These are phyloP conservation scores for Exophiala calicioides DNA, from an alignment of 2,329 filamentous ascomycete species.

Conservation along the genomic window DNA sequence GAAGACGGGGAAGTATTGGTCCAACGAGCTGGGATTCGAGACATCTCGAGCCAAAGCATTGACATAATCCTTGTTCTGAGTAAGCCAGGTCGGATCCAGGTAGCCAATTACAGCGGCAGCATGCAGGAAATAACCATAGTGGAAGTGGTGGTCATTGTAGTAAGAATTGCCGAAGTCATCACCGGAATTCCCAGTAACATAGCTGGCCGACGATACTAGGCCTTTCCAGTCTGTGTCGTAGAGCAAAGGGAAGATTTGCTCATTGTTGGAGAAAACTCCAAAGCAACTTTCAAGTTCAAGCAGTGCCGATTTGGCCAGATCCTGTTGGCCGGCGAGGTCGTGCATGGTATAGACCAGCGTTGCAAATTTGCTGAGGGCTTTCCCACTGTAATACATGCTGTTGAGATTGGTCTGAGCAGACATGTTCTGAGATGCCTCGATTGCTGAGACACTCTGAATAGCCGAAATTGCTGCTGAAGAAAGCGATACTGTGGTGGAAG, in stretches of 20 bases:
- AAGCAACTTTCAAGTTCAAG: constrained; percentile 66
- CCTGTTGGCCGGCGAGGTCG: constrained; percentile 62
- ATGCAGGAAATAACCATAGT: constrained; percentile 83
- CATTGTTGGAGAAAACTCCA: constrained; percentile 65
- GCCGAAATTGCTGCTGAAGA: constrained; percentile 55
- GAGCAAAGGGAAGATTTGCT: constrained; percentile 62
- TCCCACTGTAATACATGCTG: constrained; percentile 93
- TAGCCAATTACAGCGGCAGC: constrained; percentile 79
- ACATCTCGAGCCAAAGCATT: constrained; percentile 81
- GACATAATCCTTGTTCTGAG: constrained; percentile 73
- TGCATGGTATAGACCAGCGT: constrained; percentile 65
- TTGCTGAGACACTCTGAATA: constrained; percentile 64
- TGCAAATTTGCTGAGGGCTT: constrained; percentile 77
- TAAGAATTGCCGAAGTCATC: constrained; percentile 87
- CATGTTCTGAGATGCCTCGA: constrained; percentile 77
- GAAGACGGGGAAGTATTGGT: constrained; percentile 77
- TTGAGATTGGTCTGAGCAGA: constrained; percentile 69
- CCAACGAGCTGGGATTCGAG: constrained; percentile 71
- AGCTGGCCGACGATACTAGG: constrained; percentile 74
- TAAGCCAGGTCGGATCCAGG: constrained; percentile 74
- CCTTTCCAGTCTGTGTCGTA: constrained; percentile 72
- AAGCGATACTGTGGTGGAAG: constrained; percentile 37
- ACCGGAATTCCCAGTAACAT: constrained; percentile 66
- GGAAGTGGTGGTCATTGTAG: constrained; percentile 67
- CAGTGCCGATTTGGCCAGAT: constrained; percentile 60